Evolutionary conservation across 2,329 filamentous ascomycete genomes (phyloP), one percentile per base, ranked within the genome.

Genomic region (Claviceps purpurea): DNA sequence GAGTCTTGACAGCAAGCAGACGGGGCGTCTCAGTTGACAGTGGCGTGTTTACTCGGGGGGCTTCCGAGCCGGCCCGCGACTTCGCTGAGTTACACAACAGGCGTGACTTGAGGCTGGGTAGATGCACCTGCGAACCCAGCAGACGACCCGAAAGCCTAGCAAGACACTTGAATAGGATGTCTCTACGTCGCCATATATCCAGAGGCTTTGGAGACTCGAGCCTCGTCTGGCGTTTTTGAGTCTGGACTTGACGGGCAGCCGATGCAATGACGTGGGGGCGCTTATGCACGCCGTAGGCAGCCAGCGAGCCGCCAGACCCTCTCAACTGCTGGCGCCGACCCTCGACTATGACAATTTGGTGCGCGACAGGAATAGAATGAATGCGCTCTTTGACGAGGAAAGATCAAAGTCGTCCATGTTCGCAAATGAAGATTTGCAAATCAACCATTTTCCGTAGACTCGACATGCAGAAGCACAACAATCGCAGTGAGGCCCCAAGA

Each of bases 71-170:
- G 48, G 34, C 8, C 24, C 11, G 41, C 40, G 41, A 20, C 16
- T 45, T 57, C 52, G 42, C 54, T 16, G 44, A 20, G 47, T 53
- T 37, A 43, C 45, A 52, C 11, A 58, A 45, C 11, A 51, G 43
- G 20, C 50, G 46, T 48, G 55, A 54, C 1, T 41, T 40, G 5
- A 30, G 38, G 44, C 49, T 55, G 16, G 59, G 11, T 11, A 44
- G n/a, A 44, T 24, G 56, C 4, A 55, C 30, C 30, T 34, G 26
- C 10, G 30, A 43, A 18, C 47, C 13, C 24, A 46, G 26, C 20
- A 60, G 52, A 48, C 57, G 47, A 44, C 59, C 56, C 13, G n/a
- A 16, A 16, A 42, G 42, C 41, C 52, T 3, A 13, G 22, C 22
- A 37, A 56, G 43, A 30, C n/a, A n/a, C 37, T 37, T 46, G 30